A percentile compares a stretch with the other conserved stretches of the same genome.
These are phyloP conservation scores for Penicillium daleae DNA, from an alignment of 495 filamentous ascomycete species.

Conservation along the genomic window DNA sequence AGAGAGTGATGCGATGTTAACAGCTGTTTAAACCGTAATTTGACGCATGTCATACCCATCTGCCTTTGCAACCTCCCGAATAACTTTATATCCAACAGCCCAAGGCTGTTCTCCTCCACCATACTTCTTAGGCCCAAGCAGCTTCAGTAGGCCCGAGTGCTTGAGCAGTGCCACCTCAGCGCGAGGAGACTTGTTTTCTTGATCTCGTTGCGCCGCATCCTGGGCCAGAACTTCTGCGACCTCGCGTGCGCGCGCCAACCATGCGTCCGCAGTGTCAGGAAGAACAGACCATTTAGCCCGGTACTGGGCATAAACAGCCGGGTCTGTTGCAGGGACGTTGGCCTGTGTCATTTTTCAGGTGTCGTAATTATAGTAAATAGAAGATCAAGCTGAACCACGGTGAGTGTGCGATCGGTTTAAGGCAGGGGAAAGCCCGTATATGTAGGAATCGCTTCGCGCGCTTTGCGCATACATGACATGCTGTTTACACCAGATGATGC, in stretches of 20 bases:
- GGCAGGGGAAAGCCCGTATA: not conserved
- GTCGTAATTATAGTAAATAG: not conserved
- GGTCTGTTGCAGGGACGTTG: conserved; percentile 46
- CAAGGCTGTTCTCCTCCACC: conserved; percentile 62
- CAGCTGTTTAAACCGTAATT: no score
- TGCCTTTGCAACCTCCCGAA: conserved; percentile 60
- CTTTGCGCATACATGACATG: conserved; percentile 12
- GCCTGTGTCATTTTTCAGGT: conserved; percentile 21
- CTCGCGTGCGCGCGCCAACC: conserved; percentile 56
- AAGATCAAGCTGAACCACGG: not conserved
- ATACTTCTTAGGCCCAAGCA: conserved; percentile 57
- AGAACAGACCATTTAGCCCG: conserved; percentile 49
- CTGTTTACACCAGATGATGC: conserved; percentile 13
- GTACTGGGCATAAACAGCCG: conserved; percentile 53
- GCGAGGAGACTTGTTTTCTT: conserved; percentile 57
- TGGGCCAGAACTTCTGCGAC: conserved; percentile 55
- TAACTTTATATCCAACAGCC: conserved; percentile 58
- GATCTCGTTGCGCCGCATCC: conserved; percentile 57
- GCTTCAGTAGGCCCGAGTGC: conserved; percentile 56
- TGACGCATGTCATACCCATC: no score
- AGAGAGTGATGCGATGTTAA: not conserved
- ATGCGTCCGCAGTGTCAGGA: conserved; percentile 48
- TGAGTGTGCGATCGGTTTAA: not conserved
- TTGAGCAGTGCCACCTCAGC: conserved; percentile 62
- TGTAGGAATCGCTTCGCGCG: not conserved